Percentiles rank a stretch among this genome's conserved stretches.
phyloP scores from a whole-genome alignment of 371 early-diverging fungal genomes.

The Apophysomyces ossiformis region DNA sequence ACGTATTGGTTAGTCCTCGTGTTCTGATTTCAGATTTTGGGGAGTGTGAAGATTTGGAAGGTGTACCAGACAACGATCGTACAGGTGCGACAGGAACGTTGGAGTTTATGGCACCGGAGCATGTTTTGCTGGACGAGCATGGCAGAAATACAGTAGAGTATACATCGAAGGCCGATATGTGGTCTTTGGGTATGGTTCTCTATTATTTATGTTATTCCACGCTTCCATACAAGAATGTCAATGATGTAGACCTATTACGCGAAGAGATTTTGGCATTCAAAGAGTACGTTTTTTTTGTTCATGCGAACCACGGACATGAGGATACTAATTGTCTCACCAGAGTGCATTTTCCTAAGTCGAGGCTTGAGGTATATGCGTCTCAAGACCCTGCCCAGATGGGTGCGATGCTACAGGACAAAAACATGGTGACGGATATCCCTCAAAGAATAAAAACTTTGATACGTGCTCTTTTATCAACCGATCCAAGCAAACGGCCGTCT shows the following conservation, averaged over 20 bases:
- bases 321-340: constrained; percentile 3
- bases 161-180: constrained; percentile 90
- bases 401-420: constrained; percentile 24
- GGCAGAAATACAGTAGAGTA: constrained; percentile 76
- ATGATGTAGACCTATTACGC: constrained; percentile 85
- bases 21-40: constrained; percentile 95
- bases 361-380: constrained; percentile 35
- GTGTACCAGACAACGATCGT: constrained; percentile 62
- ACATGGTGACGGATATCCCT: constrained; percentile 48
- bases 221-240: constrained; percentile 85
- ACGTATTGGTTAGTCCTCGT: constrained; percentile 60
- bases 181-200: constrained; percentile 93
- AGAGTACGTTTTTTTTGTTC: constrained; percentile 33
- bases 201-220: constrained; percentile 87
- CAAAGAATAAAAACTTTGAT: constrained; percentile 64
- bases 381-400: constrained; percentile 7
- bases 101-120: constrained; percentile 95
- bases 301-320: no score
- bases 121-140: constrained; percentile 48
- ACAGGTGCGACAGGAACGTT: constrained; percentile 96
- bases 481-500: constrained; percentile 68
- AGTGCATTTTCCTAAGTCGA: constrained; percentile 36
- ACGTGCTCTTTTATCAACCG: constrained; percentile 58
- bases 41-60: constrained; percentile 85
- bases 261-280: constrained; percentile 76